These are phyloP conservation scores for Ambrosia trifida DNA, from an alignment of 129 eudicot species.

Conservation along the genomic window DNA sequence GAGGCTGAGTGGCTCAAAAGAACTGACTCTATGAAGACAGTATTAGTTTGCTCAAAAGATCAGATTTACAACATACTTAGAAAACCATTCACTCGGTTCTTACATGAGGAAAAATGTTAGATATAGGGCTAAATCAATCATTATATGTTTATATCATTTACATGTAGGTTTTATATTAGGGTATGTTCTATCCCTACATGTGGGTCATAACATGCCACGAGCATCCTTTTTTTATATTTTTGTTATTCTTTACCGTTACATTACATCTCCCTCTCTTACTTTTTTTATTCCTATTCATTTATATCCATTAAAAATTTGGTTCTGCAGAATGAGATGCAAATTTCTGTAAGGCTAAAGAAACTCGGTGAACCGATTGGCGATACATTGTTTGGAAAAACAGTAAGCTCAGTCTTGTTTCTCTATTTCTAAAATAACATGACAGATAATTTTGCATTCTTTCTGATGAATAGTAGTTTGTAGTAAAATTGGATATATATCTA, in stretches of 20 bases:
- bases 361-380: conserved; percentile 84
- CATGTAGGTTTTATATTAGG: neutral
- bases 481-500: neutral
- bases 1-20: too few species aligned
- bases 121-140: too few species aligned
- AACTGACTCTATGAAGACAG: too few species aligned
- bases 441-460: conserved; percentile 14
- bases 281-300: neutral
- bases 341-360: conserved; percentile 58
- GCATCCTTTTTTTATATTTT: neutral
- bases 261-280: neutral
- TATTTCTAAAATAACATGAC: conserved; percentile 1
- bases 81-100: too few species aligned
- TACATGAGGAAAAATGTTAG: too few species aligned
- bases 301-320: neutral
- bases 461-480: neutral
- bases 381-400: conserved; percentile 76
- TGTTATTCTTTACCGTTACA: neutral
- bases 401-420: conserved; percentile 32
- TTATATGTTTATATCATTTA: neutral
- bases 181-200: neutral
- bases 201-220: neutral
- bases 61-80: too few species aligned
- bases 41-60: too few species aligned
- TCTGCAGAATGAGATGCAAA: conserved; percentile 72